Percentiles rank a stretch among this genome's conserved stretches.
Evolutionary conservation across 2,329 filamentous ascomycete species (phyloP).

Genomic region (Diaporthe nobilis): DNA sequence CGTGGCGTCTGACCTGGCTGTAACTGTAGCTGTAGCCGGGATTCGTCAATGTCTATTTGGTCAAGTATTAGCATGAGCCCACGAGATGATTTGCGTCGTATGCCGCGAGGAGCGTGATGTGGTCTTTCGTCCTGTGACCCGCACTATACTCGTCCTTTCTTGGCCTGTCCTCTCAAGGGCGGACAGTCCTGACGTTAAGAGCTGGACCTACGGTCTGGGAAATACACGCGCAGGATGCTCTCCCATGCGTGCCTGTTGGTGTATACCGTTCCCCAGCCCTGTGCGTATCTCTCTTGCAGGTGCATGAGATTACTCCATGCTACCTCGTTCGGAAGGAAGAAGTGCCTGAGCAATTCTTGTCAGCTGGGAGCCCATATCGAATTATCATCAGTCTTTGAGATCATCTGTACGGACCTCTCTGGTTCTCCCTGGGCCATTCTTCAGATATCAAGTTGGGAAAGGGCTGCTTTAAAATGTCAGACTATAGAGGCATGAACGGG

Average conservation of each 20-base stretch:
- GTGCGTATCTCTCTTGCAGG: neutral
- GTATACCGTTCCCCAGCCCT: neutral
- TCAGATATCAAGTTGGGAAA: neutral
- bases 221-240: neutral
- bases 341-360: neutral
- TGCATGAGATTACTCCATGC: neutral
- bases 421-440: neutral
- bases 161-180: too few relatives aligned
- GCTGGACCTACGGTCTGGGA: neutral
- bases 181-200: neutral
- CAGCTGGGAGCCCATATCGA: neutral
- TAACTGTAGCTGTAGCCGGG: neutral
- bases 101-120: neutral
- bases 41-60: neutral
- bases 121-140: too few relatives aligned
- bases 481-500: neutral
- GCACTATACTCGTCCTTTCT: too few relatives aligned
- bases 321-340: neutral
- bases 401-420: neutral
- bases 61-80: neutral
- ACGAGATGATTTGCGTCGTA: neutral
- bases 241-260: conserved; percentile 2
- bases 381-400: neutral
- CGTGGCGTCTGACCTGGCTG: neutral
- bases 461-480: neutral